Base-by-base conservation (phyloP, 2,329 filamentous ascomycete genomes). In the Periconia sp. region DNA sequence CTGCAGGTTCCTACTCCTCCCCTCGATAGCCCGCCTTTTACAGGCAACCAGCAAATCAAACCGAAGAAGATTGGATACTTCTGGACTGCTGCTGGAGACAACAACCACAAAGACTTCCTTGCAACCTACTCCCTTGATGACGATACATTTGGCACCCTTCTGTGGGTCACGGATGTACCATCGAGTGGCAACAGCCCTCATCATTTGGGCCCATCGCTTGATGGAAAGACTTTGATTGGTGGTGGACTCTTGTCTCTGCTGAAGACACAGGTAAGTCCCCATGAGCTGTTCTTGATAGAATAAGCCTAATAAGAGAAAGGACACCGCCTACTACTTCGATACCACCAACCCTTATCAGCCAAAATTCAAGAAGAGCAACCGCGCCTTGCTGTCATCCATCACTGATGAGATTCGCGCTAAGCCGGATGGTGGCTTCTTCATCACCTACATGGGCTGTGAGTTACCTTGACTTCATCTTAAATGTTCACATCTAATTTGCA, bases 41-140 rank as follows among this genome's bases (percentile, higher is more conserved):
- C 68, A 9, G 68, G 73, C 3, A 79, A 77, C 58, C 48, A 56
- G 18, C 69, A 79, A 46, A 76, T 84, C 59, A 79, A 78, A 68
- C 82, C 82, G 19, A 85, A 84, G 77, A 85, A 85, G 71, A 81
- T 85, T 59, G 82, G 81, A 0, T 84, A 84, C 66, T 84, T 84
- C 69, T 84, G 80, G 80, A 83, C 80, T 38, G 81, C 76, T 13
- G 73, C 82, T 23, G 82, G 79, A 24, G 81, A 84, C 56, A 84
- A 84, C 56, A 57, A 75, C 33, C 81, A 84, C 65, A 78, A 78
- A 59, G 75, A 84, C 51, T 84, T 84, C 63, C 63, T 84, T 30
- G 78, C 78, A 1, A 81, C 81, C 1, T 77, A 79, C 61, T 80
- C 76, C 59, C 74, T 84, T 4, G 81, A 84, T 50, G 81, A 84